Conservation (phyloP, 768 basidiomycete genomes). For the Suillus subluteus region DNA sequence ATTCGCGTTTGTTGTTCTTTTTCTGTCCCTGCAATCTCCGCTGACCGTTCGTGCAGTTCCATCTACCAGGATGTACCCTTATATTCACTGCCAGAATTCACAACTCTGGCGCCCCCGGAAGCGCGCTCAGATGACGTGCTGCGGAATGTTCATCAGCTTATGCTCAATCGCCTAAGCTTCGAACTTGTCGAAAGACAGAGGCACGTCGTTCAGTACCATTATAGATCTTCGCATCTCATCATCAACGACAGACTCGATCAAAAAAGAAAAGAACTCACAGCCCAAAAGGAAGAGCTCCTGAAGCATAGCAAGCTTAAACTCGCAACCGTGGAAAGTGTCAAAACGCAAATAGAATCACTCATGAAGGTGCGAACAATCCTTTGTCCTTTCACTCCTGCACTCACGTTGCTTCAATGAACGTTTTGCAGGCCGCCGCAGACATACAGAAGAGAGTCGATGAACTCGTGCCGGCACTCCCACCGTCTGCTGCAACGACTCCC, state of each 20-base stretch:
- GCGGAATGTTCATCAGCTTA: conserved; percentile 77
- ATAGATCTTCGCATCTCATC: conserved; percentile 11
- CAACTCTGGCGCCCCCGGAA: conserved; percentile 67
- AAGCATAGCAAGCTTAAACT: conserved; percentile 79
- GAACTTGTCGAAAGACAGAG: conserved; percentile 88
- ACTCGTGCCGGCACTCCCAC: conserved; percentile 52
- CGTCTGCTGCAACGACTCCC: conserved; percentile 31
- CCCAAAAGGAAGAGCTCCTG: conserved; percentile 77
- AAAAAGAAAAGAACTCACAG: conserved; percentile 65
- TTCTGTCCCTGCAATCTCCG: neutral
- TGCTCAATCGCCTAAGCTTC: conserved; percentile 86
- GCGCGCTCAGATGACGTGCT: conserved; percentile 63
- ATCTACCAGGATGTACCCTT: conserved; percentile 88
- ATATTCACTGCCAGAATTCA: conserved; percentile 71
- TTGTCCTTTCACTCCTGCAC: conserved; percentile 10
- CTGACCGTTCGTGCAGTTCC: conserved; percentile 51
- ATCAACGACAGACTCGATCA: conserved; percentile 63
- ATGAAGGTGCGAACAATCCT: conserved; percentile 57
- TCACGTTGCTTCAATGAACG: conserved; percentile 17
- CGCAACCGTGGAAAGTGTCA: conserved; percentile 75
- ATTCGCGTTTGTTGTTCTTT: conserved; percentile 67
- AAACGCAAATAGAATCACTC: conserved; percentile 73
- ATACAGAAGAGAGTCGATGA: conserved; percentile 79
- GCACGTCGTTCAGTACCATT: conserved; percentile 43
- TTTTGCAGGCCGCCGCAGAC: conserved; percentile 63